Evolutionary conservation across 2,329 filamentous ascomycete species (phyloP).

Genomic region (Nemania sp.): DNA sequence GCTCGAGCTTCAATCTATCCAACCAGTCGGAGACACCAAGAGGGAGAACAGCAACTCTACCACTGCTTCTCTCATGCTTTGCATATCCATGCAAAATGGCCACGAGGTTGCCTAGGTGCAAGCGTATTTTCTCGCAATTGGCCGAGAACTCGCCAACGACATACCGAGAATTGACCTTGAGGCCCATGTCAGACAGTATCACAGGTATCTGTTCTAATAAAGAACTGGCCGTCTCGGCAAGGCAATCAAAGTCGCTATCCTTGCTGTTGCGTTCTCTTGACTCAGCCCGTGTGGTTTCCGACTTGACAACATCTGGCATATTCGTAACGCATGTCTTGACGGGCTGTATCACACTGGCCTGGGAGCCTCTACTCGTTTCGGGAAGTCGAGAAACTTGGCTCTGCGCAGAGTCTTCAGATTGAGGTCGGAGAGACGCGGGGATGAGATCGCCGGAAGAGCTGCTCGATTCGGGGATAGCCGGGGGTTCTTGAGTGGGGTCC

Average conservation of each 20-base stretch:
- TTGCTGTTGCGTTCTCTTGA: slow-evolving; percentile 9
- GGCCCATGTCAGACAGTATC: neutral
- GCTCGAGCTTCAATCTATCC: slow-evolving; percentile 23
- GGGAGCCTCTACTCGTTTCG: neutral
- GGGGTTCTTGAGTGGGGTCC: neutral
- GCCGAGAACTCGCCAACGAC: slow-evolving; percentile 2
- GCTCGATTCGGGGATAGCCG: neutral
- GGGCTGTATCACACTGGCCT: neutral
- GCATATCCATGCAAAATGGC: slow-evolving; percentile 32
- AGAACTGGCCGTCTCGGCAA: slow-evolving; percentile 13
- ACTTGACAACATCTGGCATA: slow-evolving; percentile 8
- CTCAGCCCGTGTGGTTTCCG: neutral
- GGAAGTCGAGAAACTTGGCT: too few relatives aligned
- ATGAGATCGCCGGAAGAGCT: slow-evolving; percentile 9
- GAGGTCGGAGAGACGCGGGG: neutral
- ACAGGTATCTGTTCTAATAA: slow-evolving; percentile 17
- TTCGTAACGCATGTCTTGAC: slow-evolving; percentile 13
- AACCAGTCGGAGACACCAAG: slow-evolving; percentile 34
- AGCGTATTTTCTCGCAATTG: slow-evolving; percentile 19
- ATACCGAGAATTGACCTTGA: neutral
- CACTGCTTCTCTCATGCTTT: slow-evolving; percentile 21
- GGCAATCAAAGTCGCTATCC: slow-evolving; percentile 9
- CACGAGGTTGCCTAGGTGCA: slow-evolving; percentile 25
- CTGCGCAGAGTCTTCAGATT: neutral
- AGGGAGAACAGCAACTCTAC: slow-evolving; percentile 19